phyloP scores from a whole-genome alignment of 1,139 yeast species.

The Blastobotrys arbuscula region DNA sequence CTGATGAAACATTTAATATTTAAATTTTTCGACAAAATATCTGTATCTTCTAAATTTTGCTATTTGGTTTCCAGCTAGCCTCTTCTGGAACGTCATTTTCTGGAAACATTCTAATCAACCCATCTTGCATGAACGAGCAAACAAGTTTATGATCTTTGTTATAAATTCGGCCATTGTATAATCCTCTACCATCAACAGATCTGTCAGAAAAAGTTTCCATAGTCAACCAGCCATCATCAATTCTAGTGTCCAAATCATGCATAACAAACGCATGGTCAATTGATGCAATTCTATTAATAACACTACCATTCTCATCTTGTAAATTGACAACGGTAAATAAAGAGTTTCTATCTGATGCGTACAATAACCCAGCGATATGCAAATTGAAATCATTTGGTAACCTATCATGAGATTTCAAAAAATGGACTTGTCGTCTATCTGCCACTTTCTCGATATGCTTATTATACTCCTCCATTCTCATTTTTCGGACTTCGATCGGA shows the following conservation, averaged over 20 bases:
- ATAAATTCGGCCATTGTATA: slow-evolving; percentile 33
- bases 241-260: slow-evolving; percentile 27
- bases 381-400: slow-evolving; percentile 26
- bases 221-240: slow-evolving; percentile 28
- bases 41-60: no score
- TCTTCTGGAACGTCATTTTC: slow-evolving; percentile 4
- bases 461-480: slow-evolving; percentile 25
- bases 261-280: slow-evolving; percentile 32
- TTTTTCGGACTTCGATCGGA: slow-evolving; percentile 31
- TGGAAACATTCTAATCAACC: slow-evolving; percentile 25
- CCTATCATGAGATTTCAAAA: slow-evolving; percentile 23
- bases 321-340: slow-evolving; percentile 31
- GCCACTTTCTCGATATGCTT: slow-evolving; percentile 15
- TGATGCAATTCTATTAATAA: slow-evolving; percentile 28
- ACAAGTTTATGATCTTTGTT: slow-evolving; percentile 24
- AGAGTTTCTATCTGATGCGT: slow-evolving; percentile 34
- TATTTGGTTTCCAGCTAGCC: not conserved
- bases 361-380: slow-evolving; percentile 31
- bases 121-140: slow-evolving; percentile 34
- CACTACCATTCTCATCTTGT: slow-evolving; percentile 20
- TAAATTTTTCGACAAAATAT: no score
- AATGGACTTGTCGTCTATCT: slow-evolving; percentile 29
- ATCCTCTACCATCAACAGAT: slow-evolving; percentile 30
- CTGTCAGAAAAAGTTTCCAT: slow-evolving; percentile 33
- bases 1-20: no score